These are phyloP conservation scores for Cladobotryum protrusum DNA, from an alignment of 2,329 filamentous ascomycete genomes.

Conservation along the genomic window DNA sequence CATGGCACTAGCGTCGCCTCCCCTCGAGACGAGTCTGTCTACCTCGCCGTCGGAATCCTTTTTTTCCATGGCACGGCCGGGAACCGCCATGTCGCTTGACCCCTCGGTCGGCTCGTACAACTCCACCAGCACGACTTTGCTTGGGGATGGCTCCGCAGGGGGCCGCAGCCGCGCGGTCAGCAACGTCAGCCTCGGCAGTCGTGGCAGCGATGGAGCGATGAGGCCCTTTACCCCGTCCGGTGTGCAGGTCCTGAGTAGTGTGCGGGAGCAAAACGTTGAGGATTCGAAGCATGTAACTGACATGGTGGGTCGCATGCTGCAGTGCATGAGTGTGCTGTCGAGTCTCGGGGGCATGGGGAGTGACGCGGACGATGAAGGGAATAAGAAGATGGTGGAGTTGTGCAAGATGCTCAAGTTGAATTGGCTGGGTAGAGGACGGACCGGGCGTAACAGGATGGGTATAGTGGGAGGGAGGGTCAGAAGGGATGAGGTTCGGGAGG, in stretches of 20 bases:
- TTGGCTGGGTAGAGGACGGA: constrained; percentile 87
- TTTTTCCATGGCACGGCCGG: constrained; percentile 48
- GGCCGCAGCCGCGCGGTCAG: constrained; percentile 74
- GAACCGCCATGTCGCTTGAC: constrained; percentile 70
- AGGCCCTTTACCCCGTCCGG: constrained; percentile 47
- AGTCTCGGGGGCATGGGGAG: constrained; percentile 58
- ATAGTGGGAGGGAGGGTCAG: constrained; percentile 68
- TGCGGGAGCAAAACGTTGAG: constrained; percentile 55
- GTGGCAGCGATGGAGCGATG: constrained; percentile 35
- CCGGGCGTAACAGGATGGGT: constrained; percentile 80
- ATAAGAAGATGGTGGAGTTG: constrained; percentile 74
- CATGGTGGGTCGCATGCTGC: constrained; percentile 89
- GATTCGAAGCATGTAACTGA: constrained; percentile 80
- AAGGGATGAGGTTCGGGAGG: constrained; percentile 37
- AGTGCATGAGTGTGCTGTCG: constrained; percentile 88
- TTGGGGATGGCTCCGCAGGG: constrained; percentile 56
- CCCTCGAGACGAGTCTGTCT: constrained; percentile 43
- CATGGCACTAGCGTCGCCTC: constrained; percentile 49
- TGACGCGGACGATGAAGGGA: constrained; percentile 59
- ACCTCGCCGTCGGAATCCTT: constrained; percentile 46
- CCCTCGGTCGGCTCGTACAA: constrained; percentile 72
- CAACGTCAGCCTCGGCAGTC: constrained; percentile 66
- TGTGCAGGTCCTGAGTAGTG: constrained; percentile 32
- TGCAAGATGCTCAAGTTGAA: constrained; percentile 90
- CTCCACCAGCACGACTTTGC: constrained; percentile 69